Percentiles rank a stretch among this genome's conserved stretches.
These are phyloP conservation scores for Triangularia verruculosa DNA, from an alignment of 2,329 filamentous ascomycete genomes.

Conservation along the genomic window DNA sequence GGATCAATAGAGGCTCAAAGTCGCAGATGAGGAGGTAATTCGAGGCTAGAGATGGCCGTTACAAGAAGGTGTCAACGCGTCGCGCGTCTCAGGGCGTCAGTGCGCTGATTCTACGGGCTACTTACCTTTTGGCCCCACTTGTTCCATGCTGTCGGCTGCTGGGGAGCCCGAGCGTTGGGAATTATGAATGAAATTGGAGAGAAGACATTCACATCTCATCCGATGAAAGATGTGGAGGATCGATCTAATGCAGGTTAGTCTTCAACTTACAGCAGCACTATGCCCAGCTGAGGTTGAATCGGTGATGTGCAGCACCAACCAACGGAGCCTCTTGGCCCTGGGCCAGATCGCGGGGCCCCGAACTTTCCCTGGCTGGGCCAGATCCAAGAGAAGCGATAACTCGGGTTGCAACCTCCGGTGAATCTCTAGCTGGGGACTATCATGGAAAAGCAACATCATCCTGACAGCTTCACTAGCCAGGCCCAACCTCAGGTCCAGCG, in stretches of 20 bases:
- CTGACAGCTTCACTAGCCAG: background rate
- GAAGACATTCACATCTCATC: background rate
- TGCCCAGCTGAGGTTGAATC: background rate
- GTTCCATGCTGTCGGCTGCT: background rate
- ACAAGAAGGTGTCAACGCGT: background rate
- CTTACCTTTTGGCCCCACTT: background rate
- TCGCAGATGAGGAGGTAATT: no score
- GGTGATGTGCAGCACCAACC: background rate
- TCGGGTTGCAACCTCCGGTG: background rate
- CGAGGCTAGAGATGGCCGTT: background rate
- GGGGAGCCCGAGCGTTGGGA: background rate
- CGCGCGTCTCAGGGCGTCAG: background rate
- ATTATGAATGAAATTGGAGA: background rate
- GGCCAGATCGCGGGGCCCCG: background rate
- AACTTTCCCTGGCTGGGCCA: background rate
- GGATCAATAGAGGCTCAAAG: background rate
- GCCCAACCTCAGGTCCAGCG: background rate
- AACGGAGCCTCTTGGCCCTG: background rate
- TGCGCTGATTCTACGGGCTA: background rate
- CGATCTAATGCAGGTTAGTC: background rate
- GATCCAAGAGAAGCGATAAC: background rate
- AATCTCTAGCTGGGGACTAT: background rate
- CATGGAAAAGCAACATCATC: background rate
- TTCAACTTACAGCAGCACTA: background rate
- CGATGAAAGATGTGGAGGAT: background rate